Evolutionary conservation across 495 filamentous ascomycete genomes (phyloP).

Genomic region (Amphirosellinia nigrospora): DNA sequence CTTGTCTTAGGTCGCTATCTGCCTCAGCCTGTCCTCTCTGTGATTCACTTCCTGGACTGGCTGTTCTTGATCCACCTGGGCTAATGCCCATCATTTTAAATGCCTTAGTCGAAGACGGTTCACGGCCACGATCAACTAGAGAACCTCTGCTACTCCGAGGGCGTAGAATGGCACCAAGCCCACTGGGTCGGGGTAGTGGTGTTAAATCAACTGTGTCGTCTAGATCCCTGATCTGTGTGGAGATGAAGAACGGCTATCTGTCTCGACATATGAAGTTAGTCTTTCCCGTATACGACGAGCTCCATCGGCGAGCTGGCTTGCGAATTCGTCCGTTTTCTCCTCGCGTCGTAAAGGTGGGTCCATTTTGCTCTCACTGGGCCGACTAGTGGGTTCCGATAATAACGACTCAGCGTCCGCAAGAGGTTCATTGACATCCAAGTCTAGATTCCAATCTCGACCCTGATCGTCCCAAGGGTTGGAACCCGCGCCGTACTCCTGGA

Average conservation of each 20-base stretch:
- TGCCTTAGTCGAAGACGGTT: slow-evolving; percentile 61
- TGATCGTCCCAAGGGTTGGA: slow-evolving; percentile 60
- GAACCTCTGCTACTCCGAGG: slow-evolving; percentile 70
- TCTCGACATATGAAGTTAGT: slow-evolving; percentile 73
- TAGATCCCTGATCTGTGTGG: slow-evolving; percentile 50
- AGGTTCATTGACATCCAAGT: slow-evolving; percentile 38
- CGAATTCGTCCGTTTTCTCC: slow-evolving; percentile 79
- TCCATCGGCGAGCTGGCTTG: slow-evolving; percentile 77
- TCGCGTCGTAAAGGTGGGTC: slow-evolving; percentile 55
- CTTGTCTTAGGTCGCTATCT: slow-evolving; percentile 24
- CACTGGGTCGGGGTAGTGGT: slow-evolving; percentile 54
- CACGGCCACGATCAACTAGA: slow-evolving; percentile 53
- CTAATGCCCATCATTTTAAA: slow-evolving; percentile 76
- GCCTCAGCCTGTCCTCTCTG: slow-evolving; percentile 52
- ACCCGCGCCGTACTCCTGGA: slow-evolving; percentile 38
- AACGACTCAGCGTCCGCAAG: slow-evolving; percentile 32
- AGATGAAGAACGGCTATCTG: slow-evolving; percentile 62
- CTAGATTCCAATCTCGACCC: slow-evolving; percentile 32
- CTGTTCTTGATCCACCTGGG: slow-evolving; percentile 57
- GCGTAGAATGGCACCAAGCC: slow-evolving; percentile 68
- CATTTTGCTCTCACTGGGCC: slow-evolving; percentile 62
- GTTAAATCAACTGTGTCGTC: slow-evolving; percentile 49
- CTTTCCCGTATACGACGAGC: slow-evolving; percentile 81
- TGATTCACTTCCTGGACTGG: slow-evolving; percentile 52
- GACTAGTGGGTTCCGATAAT: slow-evolving; percentile 49